Conservation (phyloP, 2,329 filamentous ascomycete genomes). For the Fusarium succisae region DNA sequence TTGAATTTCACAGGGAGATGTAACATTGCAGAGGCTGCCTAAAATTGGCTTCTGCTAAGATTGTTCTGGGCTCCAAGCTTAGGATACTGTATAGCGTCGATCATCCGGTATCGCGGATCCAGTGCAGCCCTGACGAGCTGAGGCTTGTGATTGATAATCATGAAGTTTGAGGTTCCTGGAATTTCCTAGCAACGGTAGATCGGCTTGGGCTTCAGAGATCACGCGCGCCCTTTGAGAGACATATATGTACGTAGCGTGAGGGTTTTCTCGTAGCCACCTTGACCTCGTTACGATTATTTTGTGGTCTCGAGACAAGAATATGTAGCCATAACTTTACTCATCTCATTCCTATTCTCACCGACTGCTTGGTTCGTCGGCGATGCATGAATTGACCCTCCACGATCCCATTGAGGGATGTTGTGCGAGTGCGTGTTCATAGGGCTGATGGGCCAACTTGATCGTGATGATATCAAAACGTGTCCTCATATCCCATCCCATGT, state of each 20-base stretch:
- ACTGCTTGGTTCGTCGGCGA: conserved; percentile 1
- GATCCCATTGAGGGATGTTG: neutral
- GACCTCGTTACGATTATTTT: neutral
- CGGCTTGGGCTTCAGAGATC: neutral
- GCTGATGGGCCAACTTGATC: conserved; percentile 12
- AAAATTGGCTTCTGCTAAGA: conserved; percentile 22
- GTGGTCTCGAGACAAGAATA: neutral
- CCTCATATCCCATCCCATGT: neutral
- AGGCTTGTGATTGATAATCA: conserved; percentile 17
- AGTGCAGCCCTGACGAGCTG: conserved; percentile 3
- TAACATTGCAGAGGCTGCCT: conserved; percentile 26
- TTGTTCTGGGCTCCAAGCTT: conserved; percentile 1
- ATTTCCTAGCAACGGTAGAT: conserved; percentile 14
- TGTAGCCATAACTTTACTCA: neutral
- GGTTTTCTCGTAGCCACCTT: conserved; percentile 9
- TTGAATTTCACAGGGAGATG: conserved; percentile 7
- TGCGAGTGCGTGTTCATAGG: conserved; percentile 5
- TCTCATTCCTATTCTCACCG: neutral
- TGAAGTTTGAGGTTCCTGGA: conserved; percentile 19
- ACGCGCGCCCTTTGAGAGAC: conserved; percentile 33
- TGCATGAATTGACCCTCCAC: conserved; percentile 3
- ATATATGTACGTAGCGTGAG: conserved; percentile 23
- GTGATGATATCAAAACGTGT: conserved; percentile 9
- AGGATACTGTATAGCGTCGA: conserved; percentile 11
- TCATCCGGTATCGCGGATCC: conserved; percentile 14